A percentile compares a stretch with the other conserved stretches of the same genome.
phyloP scores from a whole-genome alignment of 768 basidiomycete species.

The Lanmaoa rubissima region DNA sequence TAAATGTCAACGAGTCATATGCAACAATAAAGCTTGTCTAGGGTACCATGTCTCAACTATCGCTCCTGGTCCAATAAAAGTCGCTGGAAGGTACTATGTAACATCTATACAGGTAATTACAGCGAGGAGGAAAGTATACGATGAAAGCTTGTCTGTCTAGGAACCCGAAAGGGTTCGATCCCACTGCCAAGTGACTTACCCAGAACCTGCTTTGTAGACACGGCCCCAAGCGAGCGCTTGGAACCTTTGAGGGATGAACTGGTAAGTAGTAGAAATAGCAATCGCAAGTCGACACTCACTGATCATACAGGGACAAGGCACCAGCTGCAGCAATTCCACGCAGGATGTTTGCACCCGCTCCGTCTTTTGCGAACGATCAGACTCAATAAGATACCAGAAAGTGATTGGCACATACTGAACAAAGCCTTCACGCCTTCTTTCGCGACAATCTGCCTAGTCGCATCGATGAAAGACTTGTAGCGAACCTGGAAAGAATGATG shows the following conservation, averaged over 20 bases:
- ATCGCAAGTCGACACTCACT: constrained; percentile 28
- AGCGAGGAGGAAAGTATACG: not conserved
- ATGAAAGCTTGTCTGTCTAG: not conserved
- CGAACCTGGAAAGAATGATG: constrained; percentile 23
- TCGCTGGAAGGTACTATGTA: not conserved
- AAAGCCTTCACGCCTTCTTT: constrained; percentile 40
- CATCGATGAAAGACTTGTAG: constrained; percentile 42
- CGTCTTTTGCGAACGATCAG: constrained; percentile 40
- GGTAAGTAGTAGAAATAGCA: not conserved
- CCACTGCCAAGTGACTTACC: constrained; percentile 3
- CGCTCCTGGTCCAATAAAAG: not conserved
- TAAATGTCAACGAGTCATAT: not conserved
- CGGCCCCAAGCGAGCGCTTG: constrained; percentile 56
- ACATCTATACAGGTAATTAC: not conserved
- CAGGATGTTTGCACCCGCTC: constrained; percentile 55
- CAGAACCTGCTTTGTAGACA: constrained; percentile 49
- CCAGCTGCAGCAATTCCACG: constrained; percentile 52
- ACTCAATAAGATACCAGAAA: not conserved
- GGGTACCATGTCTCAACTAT: not conserved
- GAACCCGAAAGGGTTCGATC: not conserved
- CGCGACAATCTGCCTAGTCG: constrained; percentile 38
- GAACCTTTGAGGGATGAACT: constrained; percentile 29
- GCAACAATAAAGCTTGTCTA: not conserved
- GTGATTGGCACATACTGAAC: constrained; percentile 32
- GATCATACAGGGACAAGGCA: constrained; percentile 64